These are phyloP conservation scores for Lecanosticta acicola DNA, from an alignment of 2,329 filamentous ascomycete genomes.

Conservation along the genomic window DNA sequence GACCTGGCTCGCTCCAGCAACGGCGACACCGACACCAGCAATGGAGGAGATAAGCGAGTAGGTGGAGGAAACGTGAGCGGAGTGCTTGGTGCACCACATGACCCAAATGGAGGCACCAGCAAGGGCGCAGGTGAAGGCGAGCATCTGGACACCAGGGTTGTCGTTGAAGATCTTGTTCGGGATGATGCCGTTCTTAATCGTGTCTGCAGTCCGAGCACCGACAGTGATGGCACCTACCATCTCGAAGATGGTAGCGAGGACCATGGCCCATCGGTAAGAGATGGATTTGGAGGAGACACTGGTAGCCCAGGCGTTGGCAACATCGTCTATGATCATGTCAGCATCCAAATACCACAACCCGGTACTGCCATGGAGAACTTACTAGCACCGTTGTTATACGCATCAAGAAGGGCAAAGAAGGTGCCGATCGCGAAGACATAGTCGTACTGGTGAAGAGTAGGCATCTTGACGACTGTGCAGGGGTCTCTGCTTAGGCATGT, in stretches of 20 bases:
- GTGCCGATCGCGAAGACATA: conserved; percentile 61
- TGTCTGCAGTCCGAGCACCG: conserved; percentile 53
- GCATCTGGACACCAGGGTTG: conserved; percentile 40
- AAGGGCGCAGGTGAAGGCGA: conserved; percentile 43
- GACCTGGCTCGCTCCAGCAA: conserved; percentile 40
- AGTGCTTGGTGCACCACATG: conserved; percentile 51
- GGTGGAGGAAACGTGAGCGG: conserved; percentile 57
- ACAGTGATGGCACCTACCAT: conserved; percentile 51
- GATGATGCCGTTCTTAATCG: conserved; percentile 57
- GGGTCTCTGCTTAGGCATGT: background rate
- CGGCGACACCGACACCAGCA: conserved; percentile 55
- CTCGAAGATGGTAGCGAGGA: conserved; percentile 48
- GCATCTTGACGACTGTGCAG: background rate
- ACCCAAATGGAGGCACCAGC: conserved; percentile 50
- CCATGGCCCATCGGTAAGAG: conserved; percentile 48
- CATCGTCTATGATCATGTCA: conserved; percentile 37
- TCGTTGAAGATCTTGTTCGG: conserved; percentile 43
- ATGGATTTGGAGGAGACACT: conserved; percentile 48
- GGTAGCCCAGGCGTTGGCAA: conserved; percentile 52
- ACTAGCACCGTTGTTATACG: conserved; percentile 58
- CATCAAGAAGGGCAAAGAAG: conserved; percentile 61
- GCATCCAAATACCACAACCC: background rate
- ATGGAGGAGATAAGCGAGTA: conserved; percentile 57
- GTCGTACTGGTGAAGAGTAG: conserved; percentile 49
- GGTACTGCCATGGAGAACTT: conserved; percentile 4